phyloP scores from a whole-genome alignment of 2,329 filamentous ascomycete genomes.

The Emmonsiellopsis sp. region DNA sequence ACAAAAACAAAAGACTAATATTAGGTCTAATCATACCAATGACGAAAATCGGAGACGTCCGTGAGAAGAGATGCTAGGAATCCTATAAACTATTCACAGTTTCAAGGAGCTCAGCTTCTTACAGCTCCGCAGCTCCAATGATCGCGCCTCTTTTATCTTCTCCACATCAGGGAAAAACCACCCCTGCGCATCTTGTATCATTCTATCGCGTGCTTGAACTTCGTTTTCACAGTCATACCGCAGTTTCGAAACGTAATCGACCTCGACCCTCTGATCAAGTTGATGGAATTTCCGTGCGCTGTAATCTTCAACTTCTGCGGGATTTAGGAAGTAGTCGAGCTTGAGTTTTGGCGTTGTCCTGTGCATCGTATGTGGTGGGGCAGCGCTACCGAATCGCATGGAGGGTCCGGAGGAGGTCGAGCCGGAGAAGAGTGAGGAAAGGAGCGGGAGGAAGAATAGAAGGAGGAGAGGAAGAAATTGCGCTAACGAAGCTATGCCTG shows the following conservation, averaged over 20 bases:
- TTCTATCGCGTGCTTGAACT: conserved; percentile 52
- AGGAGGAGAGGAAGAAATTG: conserved; percentile 81
- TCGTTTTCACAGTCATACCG: conserved; percentile 68
- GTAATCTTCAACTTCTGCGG: conserved; percentile 63
- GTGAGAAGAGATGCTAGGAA: conserved; percentile 1
- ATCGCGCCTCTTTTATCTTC: conserved; percentile 64
- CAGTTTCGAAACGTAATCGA: conserved; percentile 59
- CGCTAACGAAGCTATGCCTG: conserved; percentile 49
- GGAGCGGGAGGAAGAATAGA: conserved; percentile 74
- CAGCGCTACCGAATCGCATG: conserved; percentile 66
- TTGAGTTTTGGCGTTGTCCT: conserved; percentile 62
- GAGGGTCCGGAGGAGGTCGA: conserved; percentile 52
- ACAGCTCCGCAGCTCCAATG: conserved; percentile 53
- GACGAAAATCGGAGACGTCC: neutral
- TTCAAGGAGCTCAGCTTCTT: conserved; percentile 38
- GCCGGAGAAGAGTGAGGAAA: conserved; percentile 68
- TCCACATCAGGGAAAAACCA: conserved; percentile 78
- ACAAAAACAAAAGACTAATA: conserved; percentile 1
- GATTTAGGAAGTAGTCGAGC: conserved; percentile 79
- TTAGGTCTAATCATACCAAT: conserved; percentile 6
- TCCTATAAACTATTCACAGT: neutral
- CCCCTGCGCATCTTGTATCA: conserved; percentile 70
- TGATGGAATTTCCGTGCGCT: conserved; percentile 59
- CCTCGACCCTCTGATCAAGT: conserved; percentile 71
- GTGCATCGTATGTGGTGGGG: conserved; percentile 63